Conservation (phyloP, 1,284 basidiomycete genomes). For the Takashimella tepidaria region DNA sequence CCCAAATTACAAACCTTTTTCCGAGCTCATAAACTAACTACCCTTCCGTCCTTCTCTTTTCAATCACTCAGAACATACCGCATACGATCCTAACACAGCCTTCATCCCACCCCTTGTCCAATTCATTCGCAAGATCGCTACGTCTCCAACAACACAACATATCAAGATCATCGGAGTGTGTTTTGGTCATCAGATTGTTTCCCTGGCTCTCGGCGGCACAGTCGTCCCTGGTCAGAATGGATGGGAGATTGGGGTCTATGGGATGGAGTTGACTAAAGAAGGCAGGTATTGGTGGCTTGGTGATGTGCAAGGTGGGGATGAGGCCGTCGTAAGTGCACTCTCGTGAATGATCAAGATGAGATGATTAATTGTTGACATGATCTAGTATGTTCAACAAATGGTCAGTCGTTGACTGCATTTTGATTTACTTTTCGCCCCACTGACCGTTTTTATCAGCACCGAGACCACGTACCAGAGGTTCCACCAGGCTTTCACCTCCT, state of each 20-base stretch:
- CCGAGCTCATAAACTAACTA: background rate
- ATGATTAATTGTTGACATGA: constrained; percentile 1
- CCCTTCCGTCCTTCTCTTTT: too few species aligned
- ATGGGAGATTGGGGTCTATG: constrained; percentile 53
- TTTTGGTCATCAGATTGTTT: constrained; percentile 54
- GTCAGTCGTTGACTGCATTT: constrained; percentile 14
- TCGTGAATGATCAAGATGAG: background rate
- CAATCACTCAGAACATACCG: constrained; percentile 43
- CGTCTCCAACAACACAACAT: constrained; percentile 22
- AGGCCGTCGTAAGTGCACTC: constrained; percentile 39
- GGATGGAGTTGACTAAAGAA: constrained; percentile 45
- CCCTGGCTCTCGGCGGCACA: constrained; percentile 50
- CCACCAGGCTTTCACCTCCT: constrained; percentile 50
- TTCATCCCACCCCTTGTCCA: constrained; percentile 34
- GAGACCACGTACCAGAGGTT: constrained; percentile 49
- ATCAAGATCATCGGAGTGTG: constrained; percentile 49
- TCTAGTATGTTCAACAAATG: constrained; percentile 52
- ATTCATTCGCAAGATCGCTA: constrained; percentile 32
- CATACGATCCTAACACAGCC: constrained; percentile 30
- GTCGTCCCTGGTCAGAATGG: constrained; percentile 49
- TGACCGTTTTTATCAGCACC: too few species aligned
- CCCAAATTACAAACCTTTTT: background rate
- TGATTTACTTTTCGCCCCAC: too few species aligned
- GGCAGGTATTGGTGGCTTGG: constrained; percentile 49
- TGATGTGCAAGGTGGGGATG: constrained; percentile 37